Percentiles rank a stretch among this genome's conserved stretches.
Conservation (phyloP, 805 yeast genomes). For the Metschnikowia cerradonensis region DNA sequence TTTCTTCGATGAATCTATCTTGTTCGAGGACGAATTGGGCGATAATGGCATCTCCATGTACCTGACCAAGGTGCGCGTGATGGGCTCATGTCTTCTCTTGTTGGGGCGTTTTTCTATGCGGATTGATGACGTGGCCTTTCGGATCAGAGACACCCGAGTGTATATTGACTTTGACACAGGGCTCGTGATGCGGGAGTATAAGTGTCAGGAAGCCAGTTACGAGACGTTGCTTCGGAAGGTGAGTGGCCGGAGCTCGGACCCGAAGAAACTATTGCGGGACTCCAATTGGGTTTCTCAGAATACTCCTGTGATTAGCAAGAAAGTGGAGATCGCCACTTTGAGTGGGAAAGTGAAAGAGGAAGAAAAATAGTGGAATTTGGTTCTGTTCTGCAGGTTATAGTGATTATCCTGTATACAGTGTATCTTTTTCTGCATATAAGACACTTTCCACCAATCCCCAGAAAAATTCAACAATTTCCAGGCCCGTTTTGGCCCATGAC, state of each 20-base stretch:
- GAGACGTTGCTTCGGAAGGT: slow-evolving; percentile 27
- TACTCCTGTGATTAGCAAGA: slow-evolving; percentile 42
- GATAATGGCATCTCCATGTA: slow-evolving; percentile 89
- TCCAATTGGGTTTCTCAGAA: slow-evolving; percentile 65
- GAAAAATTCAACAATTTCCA: too few species aligned
- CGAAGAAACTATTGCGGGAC: slow-evolving; percentile 61
- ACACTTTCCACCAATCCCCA: too few species aligned
- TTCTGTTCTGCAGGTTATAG: too few species aligned
- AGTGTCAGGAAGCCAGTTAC: slow-evolving; percentile 48
- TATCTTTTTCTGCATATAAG: too few species aligned
- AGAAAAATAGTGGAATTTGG: too few species aligned
- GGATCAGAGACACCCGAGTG: slow-evolving; percentile 80
- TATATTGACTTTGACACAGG: slow-evolving; percentile 71
- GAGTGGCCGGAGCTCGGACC: slow-evolving; percentile 28
- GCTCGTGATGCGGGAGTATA: slow-evolving; percentile 69
- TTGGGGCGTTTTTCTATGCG: slow-evolving; percentile 77
- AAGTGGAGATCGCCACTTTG: slow-evolving; percentile 12
- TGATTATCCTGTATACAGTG: not conserved
- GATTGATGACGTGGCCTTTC: slow-evolving; percentile 83
- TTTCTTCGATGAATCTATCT: slow-evolving; percentile 81
- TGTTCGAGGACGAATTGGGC: slow-evolving; percentile 93
- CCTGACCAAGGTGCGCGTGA: slow-evolving; percentile 78
- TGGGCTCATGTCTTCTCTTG: slow-evolving; percentile 73
- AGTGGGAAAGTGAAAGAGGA: too few species aligned
- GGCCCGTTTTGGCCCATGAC: too few species aligned